Evolutionary conservation across 306 rosid species (phyloP).

Genomic region (Prosopis cineraria): DNA sequence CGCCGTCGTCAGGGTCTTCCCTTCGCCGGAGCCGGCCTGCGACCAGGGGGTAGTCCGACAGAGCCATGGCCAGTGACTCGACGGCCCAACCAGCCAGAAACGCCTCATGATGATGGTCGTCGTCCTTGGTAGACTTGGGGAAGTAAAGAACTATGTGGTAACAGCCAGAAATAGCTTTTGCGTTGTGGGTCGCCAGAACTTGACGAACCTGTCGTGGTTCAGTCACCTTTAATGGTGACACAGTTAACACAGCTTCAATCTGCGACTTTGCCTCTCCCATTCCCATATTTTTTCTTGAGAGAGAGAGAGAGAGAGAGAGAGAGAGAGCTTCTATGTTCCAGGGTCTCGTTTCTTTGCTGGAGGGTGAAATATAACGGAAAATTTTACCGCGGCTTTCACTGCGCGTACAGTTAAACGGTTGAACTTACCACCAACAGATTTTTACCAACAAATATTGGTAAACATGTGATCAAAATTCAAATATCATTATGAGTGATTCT

Average conservation of each 20-base stretch:
- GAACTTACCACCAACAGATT: too few relatives aligned
- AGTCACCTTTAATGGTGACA: constrained; percentile 38
- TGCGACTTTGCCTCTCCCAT: background rate
- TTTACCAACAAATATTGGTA: too few relatives aligned
- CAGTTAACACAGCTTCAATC: constrained; percentile 36
- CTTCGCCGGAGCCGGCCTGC: constrained; percentile 37
- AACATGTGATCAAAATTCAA: too few relatives aligned
- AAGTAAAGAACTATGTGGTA: constrained; percentile 43
- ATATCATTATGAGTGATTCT: too few relatives aligned
- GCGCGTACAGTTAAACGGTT: too few relatives aligned
- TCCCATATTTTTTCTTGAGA: background rate
- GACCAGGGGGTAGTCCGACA: constrained; percentile 42
- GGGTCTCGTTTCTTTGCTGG: too few relatives aligned
- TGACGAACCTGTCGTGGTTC: constrained; percentile 24
- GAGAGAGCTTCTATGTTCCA: too few relatives aligned
- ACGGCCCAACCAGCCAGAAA: constrained; percentile 49
- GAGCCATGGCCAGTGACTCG: constrained; percentile 43
- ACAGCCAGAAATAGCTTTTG: constrained; percentile 22
- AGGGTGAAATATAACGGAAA: too few relatives aligned
- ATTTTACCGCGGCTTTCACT: background rate
- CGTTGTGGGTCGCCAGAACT: constrained; percentile 5
- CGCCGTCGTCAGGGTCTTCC: background rate
- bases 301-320: too few relatives aligned
- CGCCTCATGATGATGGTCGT: constrained; percentile 9
- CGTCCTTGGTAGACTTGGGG: background rate